phyloP scores from a whole-genome alignment of 1,139 yeast genomes.

The Suhomyces panamericanus region DNA sequence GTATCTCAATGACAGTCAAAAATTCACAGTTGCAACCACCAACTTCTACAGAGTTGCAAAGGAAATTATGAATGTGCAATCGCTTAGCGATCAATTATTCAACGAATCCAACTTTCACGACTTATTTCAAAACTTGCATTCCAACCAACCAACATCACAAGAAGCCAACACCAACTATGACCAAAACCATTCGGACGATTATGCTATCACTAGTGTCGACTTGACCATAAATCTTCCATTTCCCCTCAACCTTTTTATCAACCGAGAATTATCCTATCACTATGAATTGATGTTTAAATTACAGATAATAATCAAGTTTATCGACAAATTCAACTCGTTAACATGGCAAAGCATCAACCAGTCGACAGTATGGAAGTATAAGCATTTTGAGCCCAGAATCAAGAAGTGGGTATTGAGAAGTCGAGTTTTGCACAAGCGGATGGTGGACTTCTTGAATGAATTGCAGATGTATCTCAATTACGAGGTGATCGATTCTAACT shows the following conservation, averaged over 20 bases:
- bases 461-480: conserved; percentile 56
- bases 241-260: conserved; percentile 76
- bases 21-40: conserved; percentile 33
- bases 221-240: conserved; percentile 75
- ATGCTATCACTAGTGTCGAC: conserved; percentile 48
- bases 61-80: conserved; percentile 62
- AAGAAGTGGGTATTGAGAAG: conserved; percentile 60
- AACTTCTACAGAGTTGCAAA: conserved; percentile 60
- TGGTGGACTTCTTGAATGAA: conserved; percentile 60
- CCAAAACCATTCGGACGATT: conserved; percentile 47
- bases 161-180: conserved; percentile 28
- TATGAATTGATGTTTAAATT: conserved; percentile 81
- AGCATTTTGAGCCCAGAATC: conserved; percentile 40
- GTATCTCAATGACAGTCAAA: conserved; percentile 24
- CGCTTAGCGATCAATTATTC: conserved; percentile 56
- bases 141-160: conserved; percentile 2
- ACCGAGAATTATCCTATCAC: conserved; percentile 70
- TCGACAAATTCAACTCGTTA: conserved; percentile 58
- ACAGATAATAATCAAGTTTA: conserved; percentile 59
- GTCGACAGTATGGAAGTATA: conserved; percentile 66
- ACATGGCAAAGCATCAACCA: conserved; percentile 76
- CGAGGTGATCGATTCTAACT: conserved; percentile 63
- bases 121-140: conserved; percentile 26
- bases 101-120: conserved; percentile 39
- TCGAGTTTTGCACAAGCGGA: conserved; percentile 57